phyloP scores from a whole-genome alignment of 1,284 basidiomycete genomes.

The Sutorius eximius region DNA sequence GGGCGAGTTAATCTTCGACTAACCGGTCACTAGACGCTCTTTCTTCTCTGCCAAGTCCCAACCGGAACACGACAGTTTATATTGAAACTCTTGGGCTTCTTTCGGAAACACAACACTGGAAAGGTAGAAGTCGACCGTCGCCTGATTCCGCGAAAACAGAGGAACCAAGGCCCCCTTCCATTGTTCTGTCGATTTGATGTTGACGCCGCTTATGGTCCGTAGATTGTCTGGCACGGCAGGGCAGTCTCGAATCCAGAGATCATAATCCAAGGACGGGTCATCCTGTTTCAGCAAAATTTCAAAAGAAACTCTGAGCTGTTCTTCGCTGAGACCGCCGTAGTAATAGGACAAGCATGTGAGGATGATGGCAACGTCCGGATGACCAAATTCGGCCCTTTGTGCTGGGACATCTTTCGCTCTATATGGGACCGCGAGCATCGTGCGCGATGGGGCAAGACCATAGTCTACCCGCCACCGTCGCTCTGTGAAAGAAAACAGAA shows the following conservation, averaged over 20 bases:
- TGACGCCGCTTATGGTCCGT: conserved; percentile 39
- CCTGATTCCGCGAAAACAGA: conserved; percentile 39
- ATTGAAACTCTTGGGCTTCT: conserved; percentile 46
- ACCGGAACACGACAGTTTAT: conserved; percentile 47
- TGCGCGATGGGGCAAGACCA: conserved; percentile 45
- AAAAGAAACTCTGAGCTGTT: conserved; percentile 43
- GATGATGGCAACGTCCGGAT: conserved; percentile 50
- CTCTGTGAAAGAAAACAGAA: conserved; percentile 42
- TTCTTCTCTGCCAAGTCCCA: conserved; percentile 53
- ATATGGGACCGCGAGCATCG: conserved; percentile 54
- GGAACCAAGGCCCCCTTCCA: conserved; percentile 35
- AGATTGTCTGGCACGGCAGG: conserved; percentile 33
- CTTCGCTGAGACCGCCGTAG: conserved; percentile 44
- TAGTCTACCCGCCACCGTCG: conserved; percentile 55
- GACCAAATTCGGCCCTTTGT: conserved; percentile 52
- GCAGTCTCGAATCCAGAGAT: conserved; percentile 39
- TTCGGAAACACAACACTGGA: conserved; percentile 30
- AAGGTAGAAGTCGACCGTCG: conserved; percentile 51
- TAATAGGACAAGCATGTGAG: conserved; percentile 56
- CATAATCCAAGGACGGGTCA: conserved; percentile 45
- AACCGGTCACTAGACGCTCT: conserved; percentile 26
- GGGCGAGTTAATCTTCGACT: not conserved
- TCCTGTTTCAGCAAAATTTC: conserved; percentile 43
- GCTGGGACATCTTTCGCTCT: conserved; percentile 54
- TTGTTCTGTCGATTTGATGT: conserved; percentile 43